These are phyloP conservation scores for Boletus reticuloceps DNA, from an alignment of 768 basidiomycete genomes.

Conservation along the genomic window DNA sequence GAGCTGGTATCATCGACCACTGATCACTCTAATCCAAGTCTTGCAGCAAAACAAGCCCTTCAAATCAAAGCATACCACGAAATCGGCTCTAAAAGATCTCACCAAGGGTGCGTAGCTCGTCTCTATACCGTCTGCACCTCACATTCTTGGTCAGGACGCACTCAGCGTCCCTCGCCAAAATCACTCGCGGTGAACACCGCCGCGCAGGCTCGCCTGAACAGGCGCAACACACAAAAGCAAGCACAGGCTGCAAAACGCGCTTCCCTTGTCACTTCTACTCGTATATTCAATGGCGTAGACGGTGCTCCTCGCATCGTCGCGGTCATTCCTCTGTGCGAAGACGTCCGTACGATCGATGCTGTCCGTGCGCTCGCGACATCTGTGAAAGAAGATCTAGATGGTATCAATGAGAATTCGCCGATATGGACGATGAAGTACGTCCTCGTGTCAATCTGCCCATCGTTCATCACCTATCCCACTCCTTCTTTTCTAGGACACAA, in stretches of 20 bases:
- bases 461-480: conserved; percentile 1
- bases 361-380: conserved; percentile 58
- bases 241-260: conserved; percentile 69
- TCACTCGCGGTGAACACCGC: conserved; percentile 44
- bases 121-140: not conserved
- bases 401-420: conserved; percentile 7
- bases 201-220: conserved; percentile 72
- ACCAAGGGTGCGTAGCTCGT: conserved; percentile 63
- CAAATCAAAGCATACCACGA: conserved; percentile 89
- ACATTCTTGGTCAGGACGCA: conserved; percentile 46
- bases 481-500: conserved; percentile 55
- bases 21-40: not conserved
- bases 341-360: conserved; percentile 51
- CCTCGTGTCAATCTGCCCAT: not conserved
- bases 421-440: conserved; percentile 69
- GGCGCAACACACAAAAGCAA: conserved; percentile 86
- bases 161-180: conserved; percentile 56
- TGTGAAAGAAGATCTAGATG: conserved; percentile 44
- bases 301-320: conserved; percentile 85
- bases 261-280: conserved; percentile 63
- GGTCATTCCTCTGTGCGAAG: conserved; percentile 77
- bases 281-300: conserved; percentile 77
- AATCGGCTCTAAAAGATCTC: conserved; percentile 77
- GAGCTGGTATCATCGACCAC: not conserved
- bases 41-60: conserved; percentile 83